Base-by-base conservation (phyloP, 176 grass and related monocot genomes). In the Oryza australiensis region DNA sequence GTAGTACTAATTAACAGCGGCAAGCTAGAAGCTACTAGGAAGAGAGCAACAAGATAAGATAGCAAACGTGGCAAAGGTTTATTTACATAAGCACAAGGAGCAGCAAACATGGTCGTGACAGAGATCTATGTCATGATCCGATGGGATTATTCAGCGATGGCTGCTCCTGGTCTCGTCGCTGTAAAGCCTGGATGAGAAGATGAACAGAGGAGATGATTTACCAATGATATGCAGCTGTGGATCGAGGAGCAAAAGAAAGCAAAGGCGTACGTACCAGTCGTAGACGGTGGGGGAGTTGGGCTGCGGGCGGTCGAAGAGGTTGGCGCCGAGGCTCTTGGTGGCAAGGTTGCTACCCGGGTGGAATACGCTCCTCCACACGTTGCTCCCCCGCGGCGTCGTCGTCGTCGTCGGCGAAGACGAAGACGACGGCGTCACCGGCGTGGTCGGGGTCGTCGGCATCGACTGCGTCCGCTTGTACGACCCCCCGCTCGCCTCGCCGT, bases 351-450 rank as follows among this genome's bases (percentile, higher is more conserved):
- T 97, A 34, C 94, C 94, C n/a, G 94, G 94, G 88, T 97, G 34
- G 88, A 97, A 97, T 28, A 94, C 94, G 86, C 94, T 94, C 75
- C 94, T 86, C 94, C 94, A 97, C 70, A 97, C 94, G 92, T 94
- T 94, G 46, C 3, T 32, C 26, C 84, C 85, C 11, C 71, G 90
- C 72, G 88, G 79, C 29, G 89, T 80, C 33, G 79, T 18, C 49
- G 79, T 34, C 33, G 33, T 0, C 34, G 34, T 5, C 33, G 33
- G 0, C 33, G 33, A 5, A 1, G 33, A 35, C 34, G 34, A 18
- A 10, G 86, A 80, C 22, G 82, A 67, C 80, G 94, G 92, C n/a
- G 94, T 89, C 45, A 43, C 76, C 33, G 94, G 94, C 55, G 92
- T 97, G 2, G 70, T 80, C 20, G 94, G 94, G 24, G 94, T 94